Base-by-base conservation (phyloP, 139 green algal genomes). In the Coccomyxa sp. region DNA sequence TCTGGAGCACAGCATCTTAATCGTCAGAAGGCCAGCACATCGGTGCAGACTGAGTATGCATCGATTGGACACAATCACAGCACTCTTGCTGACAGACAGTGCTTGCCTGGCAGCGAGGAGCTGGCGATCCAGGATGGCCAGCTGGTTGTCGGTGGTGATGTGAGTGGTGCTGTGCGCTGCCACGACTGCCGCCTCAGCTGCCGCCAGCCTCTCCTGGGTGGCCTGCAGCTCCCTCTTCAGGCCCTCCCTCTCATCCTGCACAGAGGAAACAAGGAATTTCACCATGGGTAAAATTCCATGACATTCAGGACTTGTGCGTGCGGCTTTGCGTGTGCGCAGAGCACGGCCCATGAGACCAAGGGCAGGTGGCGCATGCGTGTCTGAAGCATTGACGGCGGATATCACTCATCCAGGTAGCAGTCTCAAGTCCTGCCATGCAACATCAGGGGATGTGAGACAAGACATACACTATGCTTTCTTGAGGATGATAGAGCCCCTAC, bases 211-310 rank as follows among this genome's bases (percentile, higher is more conserved):
- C 12, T n/a, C 40, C 35, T 54, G 55, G 24, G 75, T 37, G 24
- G 55, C 55, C 35, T 10, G 18, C 22, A 79, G 55, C 34, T 79
- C 75, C 55, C 44, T 24, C 75, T 29, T 44, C 55, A 79, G 38
- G 29, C 54, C 55, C 22, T 73, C 36, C 55, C 39, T 74, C 75
- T 79, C 75, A 44, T 34, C 75, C 75, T 79, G 75, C 36, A 39
- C n/a, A n/a, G n/a, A n/a, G n/a, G n/a, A n/a, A n/a, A n/a, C n/a
- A n/a, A n/a, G n/a, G n/a, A n/a, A n/a, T n/a, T n/a, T n/a, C n/a
- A n/a, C n/a, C n/a, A n/a, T n/a, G n/a, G n/a, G n/a, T n/a, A n/a
- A n/a, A n/a, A n/a, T n/a, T n/a, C n/a, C n/a, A n/a, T n/a, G n/a
- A n/a, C n/a, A n/a, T n/a, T n/a, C n/a, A n/a, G n/a, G n/a, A n/a